These are phyloP conservation scores for Hanseniaspora taiwanica DNA, from an alignment of 805 yeast genomes.

Conservation along the genomic window DNA sequence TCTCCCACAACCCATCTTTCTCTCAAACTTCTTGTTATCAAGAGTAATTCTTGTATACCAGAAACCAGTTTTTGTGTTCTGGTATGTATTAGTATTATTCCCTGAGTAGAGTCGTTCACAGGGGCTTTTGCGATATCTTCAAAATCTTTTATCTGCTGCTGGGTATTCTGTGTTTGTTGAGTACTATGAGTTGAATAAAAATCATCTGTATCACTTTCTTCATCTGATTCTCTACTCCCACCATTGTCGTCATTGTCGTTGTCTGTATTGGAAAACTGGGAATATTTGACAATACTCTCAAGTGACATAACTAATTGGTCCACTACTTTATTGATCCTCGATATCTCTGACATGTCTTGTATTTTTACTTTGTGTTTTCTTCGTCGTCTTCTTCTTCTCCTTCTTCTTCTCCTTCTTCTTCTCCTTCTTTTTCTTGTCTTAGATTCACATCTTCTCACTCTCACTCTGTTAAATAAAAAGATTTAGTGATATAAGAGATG, in stretches of 20 bases:
- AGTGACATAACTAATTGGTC: conserved; percentile 2
- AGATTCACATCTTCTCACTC: too few species aligned
- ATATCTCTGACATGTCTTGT: conserved; percentile 1
- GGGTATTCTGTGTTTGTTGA: neutral
- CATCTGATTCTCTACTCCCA: conserved; percentile 1
- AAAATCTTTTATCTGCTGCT: conserved; percentile 1
- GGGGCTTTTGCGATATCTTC: conserved; percentile 9
- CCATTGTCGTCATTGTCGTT: neutral
- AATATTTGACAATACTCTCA: conserved; percentile 4
- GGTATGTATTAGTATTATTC: conserved; percentile 17
- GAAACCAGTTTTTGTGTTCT: conserved; percentile 21
- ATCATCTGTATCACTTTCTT: neutral
- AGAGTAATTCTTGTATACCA: conserved; percentile 22
- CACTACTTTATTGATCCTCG: conserved; percentile 3
- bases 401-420: too few species aligned
- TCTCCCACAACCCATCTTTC: conserved; percentile 23
- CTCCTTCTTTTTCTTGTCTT: too few species aligned
- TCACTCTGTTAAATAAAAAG: too few species aligned
- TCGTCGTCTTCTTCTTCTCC: too few species aligned
- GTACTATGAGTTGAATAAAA: conserved; percentile 11
- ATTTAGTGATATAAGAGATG: too few species aligned
- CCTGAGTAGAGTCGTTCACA: conserved; percentile 17
- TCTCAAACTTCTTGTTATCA: conserved; percentile 19
- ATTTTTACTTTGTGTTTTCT: neutral
- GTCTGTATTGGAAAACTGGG: conserved; percentile 4